Evolutionary conservation across 352 stramenopile species (phyloP), one percentile per base, ranked within the genome.

Genomic region (Globisporangium cylindrosporum): DNA sequence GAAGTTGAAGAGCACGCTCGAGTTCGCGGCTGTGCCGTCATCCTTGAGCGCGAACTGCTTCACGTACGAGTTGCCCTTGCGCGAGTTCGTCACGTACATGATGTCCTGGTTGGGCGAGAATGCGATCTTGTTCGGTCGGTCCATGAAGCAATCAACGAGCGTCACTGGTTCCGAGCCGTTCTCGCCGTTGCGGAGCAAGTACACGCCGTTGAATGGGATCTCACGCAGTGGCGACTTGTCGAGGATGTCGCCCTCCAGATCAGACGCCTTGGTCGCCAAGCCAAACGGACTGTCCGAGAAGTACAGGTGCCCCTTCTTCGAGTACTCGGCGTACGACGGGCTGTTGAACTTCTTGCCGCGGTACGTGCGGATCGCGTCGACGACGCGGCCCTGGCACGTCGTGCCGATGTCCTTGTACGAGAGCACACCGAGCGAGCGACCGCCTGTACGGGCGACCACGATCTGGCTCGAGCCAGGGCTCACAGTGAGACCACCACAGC

Each of bases 61-160:
- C 24, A 94, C 71, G 72, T 92, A 94, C 62, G 86, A 88, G 73
- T 92, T 86, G 67, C 74, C 74, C 72, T 81, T 88, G 67, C 86
- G 82, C 64, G 86, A 89, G 76, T 94, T 94, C 29, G 79, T 90
- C 62, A 92, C 79, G 74, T 94, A 94, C 80, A 94, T 89, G 49
- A 81, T 68, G 66, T 91, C 80, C 54, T 90, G 73, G 36, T 81
- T 65, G 8, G 86, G 84, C 22, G 84, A 91, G 65, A 94, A 92
- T 22, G 86, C 86, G 46, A 94, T 91, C 73, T 92, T 91, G 75
- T 92, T 92, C n/a, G 86, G 86, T 10, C 86, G 84, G 49, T 85
- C 85, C 82, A 94, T 91, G 59, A 77, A 76, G 58, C 84, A 91
- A 53, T 94, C 86, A 48, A 92, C 61, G 22, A 90, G 77, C 58